These are phyloP conservation scores for Alnus rubra DNA, from an alignment of 306 rosid species.

Conservation along the genomic window DNA sequence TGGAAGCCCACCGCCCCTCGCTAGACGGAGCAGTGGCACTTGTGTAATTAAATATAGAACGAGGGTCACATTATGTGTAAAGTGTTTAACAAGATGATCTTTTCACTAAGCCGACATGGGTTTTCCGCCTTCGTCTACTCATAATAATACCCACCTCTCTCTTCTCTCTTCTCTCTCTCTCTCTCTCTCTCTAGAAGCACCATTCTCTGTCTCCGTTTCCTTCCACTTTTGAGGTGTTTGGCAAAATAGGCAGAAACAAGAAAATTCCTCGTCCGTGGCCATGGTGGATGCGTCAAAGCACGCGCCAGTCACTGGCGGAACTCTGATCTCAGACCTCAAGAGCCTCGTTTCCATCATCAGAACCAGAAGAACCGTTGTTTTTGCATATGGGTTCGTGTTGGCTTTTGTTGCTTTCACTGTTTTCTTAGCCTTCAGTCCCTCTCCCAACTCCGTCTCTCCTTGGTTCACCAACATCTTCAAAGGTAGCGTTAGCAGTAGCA, in stretches of 20 bases:
- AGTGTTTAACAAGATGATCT: background rate
- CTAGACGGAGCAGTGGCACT: no score
- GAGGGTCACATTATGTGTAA: no score
- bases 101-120: no score
- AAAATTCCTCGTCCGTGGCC: constrained; percentile 49
- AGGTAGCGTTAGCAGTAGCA: constrained; percentile 4
- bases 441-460: constrained; percentile 58
- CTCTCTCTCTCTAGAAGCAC: background rate
- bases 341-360: constrained; percentile 58
- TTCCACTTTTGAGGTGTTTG: background rate
- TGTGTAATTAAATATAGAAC: no score
- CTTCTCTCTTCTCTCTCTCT: constrained; percentile 9
- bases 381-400: constrained; percentile 63
- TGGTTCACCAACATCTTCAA: constrained; percentile 57
- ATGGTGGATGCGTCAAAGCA: constrained; percentile 55
- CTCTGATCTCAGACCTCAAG: constrained; percentile 51
- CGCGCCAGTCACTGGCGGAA: constrained; percentile 43
- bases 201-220: background rate
- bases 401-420: constrained; percentile 67
- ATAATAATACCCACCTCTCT: background rate
- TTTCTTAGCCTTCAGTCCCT: constrained; percentile 68
- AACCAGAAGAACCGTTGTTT: constrained; percentile 57
- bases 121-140: background rate
- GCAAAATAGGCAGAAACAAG: background rate
- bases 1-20: no score